A percentile compares a stretch with the other conserved stretches of the same genome.
Conservation (phyloP, 2,329 filamentous ascomycete genomes). For the Alternaria sp. region DNA sequence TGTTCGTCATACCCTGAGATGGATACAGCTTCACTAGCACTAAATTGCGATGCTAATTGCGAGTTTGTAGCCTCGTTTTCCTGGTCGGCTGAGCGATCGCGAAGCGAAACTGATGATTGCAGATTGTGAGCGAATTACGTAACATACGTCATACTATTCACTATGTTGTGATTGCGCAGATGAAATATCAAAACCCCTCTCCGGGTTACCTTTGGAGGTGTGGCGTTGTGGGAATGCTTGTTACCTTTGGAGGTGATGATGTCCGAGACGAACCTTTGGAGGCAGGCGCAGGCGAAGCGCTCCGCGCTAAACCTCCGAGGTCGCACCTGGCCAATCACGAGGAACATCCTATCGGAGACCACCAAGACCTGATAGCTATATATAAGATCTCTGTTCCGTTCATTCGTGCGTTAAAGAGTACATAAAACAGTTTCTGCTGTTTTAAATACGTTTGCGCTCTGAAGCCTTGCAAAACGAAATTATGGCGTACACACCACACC, state of each 20-base stretch:
- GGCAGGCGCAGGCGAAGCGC: not conserved
- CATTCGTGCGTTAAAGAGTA: not conserved
- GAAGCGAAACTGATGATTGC: not conserved
- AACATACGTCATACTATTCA: not conserved
- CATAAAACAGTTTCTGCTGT: not conserved
- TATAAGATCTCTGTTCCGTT: not conserved
- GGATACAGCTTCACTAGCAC: not conserved
- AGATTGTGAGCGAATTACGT: not conserved
- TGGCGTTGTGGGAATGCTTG: not conserved
- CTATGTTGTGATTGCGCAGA: not conserved
- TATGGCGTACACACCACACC: constrained; percentile 2
- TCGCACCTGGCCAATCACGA: not conserved
- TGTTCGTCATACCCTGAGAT: not conserved
- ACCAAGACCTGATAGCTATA: not conserved
- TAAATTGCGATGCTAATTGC: not conserved
- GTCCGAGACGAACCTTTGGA: not conserved
- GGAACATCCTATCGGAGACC: not conserved
- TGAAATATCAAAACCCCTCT: not conserved
- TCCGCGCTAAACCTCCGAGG: not conserved
- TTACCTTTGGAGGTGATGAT: not conserved
- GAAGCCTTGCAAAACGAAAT: not conserved
- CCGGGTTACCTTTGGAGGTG: not conserved
- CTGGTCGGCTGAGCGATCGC: not conserved
- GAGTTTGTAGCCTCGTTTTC: not conserved
- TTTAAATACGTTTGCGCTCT: not conserved